Base-by-base conservation (phyloP, 169 alveolate species). In the Babesia bovis region DNA sequence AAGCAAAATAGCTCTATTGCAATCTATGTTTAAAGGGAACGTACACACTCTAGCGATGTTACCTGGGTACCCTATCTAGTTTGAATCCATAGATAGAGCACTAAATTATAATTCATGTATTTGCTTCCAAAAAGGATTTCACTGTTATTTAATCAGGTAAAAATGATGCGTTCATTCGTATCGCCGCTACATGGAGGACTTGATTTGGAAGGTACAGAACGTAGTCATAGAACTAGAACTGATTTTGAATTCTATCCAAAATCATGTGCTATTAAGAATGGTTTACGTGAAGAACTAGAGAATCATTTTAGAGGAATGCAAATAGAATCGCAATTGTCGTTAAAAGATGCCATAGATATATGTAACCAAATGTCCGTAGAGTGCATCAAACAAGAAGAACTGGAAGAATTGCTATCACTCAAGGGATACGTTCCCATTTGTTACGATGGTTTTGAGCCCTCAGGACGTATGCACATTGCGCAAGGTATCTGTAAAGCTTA, bases 381-480 rank as follows among this genome's bases (percentile, higher is more conserved):
- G 61, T 78, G 87, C 58, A 67, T 78, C 52, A 67, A 78, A 60
- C 53, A 57, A 25, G 87, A 78, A 36, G 87, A 78, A 45, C 61
- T 78, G 36, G 40, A 58, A 72, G 49, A 45, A n/a, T 53, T 78
- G 45, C 35, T 78, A 17, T 23, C n/a, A 17, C 49, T 68, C 36
- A 51, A 67, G 52, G 77, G 66, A 25, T 70, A 78, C 40, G 45
- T 53, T 84, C 93, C 68, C 92, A 92, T 94, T 28, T 93, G 98
- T 82, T 98, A 98, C 83, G 99, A 98, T 91, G 99, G 99, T 21
- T 98, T 98, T 82, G 99, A 98, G 83, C 99, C 99, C 4, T 95
- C 98, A 13, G 99, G 99, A 25, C 91, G 99, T 61, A 97, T 98
- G 99, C 99, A 98, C 89, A 97, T 98, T 21, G 99, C 99, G 10